Evolutionary conservation across 257 asterid species (phyloP).

Genomic region (Solanum arcanum): DNA sequence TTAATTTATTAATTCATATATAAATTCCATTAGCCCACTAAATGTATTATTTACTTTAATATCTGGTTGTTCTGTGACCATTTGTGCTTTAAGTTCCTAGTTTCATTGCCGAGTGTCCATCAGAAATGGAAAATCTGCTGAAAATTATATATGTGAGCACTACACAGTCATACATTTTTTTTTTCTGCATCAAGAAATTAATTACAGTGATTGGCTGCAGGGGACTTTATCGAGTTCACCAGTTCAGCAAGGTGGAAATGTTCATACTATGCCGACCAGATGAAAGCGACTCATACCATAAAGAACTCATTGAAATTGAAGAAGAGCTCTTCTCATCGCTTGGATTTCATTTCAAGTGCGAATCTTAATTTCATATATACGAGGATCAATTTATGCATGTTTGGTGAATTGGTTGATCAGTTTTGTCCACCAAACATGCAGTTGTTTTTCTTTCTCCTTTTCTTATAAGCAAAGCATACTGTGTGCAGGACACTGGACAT

Average conservation of each 20-base stretch:
- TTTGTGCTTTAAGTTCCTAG: background rate
- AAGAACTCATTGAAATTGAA: slow-evolving; percentile 73
- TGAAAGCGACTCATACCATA: slow-evolving; percentile 66
- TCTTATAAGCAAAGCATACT: background rate
- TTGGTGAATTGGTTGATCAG: background rate
- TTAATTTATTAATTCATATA: background rate
- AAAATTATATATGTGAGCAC: background rate
- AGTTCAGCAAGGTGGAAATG: slow-evolving; percentile 99
- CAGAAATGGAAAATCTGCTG: background rate
- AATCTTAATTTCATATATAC: background rate
- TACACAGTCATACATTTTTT: background rate
- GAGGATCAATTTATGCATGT: background rate
- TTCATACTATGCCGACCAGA: slow-evolving; percentile 82
- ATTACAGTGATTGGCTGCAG: slow-evolving; percentile 26
- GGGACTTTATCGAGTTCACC: slow-evolving; percentile 97
- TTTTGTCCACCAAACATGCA: background rate
- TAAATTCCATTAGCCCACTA: background rate
- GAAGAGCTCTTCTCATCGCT: slow-evolving; percentile 71
- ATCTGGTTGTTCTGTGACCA: background rate
- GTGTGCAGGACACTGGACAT: slow-evolving; percentile 68
- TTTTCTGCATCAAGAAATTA: slow-evolving; percentile 3
- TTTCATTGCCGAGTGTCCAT: background rate
- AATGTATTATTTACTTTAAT: background rate
- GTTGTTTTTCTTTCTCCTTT: background rate
- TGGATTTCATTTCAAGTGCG: slow-evolving; percentile 90